Percentiles rank a stretch among this genome's conserved stretches.
Evolutionary conservation across 768 basidiomycete genomes (phyloP).

Genomic region (Russula vinacea): DNA sequence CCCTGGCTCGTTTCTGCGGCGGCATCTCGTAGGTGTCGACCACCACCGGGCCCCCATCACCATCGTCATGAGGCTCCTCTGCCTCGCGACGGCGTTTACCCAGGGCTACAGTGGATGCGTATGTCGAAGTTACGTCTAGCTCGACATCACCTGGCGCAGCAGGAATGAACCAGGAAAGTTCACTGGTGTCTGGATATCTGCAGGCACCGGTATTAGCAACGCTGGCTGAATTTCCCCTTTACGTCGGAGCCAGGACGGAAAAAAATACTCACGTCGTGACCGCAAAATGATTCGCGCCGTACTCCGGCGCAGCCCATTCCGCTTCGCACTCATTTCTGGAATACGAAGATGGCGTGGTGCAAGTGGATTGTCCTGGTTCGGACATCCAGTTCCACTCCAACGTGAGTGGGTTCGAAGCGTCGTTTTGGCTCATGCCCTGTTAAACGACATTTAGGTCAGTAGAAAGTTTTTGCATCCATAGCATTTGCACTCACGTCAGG

Average conservation of each 20-base stretch:
- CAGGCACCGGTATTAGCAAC: background rate
- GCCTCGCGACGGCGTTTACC: background rate
- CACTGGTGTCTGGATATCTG: background rate
- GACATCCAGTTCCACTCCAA: background rate
- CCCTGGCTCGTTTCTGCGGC: background rate
- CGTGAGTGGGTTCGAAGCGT: background rate
- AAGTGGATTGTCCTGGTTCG: no score
- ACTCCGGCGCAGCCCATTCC: background rate
- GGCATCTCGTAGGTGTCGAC: background rate
- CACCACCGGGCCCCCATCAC: background rate
- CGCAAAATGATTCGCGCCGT: background rate
- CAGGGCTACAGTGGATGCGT: background rate
- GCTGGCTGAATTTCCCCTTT: background rate
- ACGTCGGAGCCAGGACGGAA: background rate
- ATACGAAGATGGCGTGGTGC: background rate
- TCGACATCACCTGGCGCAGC: background rate
- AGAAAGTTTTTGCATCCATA: background rate
- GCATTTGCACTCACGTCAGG: background rate
- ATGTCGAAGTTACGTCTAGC: background rate
- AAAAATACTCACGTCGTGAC: background rate
- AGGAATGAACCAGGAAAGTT: background rate
- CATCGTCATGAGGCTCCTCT: background rate
- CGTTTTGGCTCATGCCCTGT: background rate
- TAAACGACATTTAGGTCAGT: background rate
- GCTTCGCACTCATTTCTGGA: background rate